Percentiles rank a stretch among this genome's conserved stretches.
phyloP scores from a whole-genome alignment of 768 basidiomycete species.

The Kwoniella botswanensis region DNA sequence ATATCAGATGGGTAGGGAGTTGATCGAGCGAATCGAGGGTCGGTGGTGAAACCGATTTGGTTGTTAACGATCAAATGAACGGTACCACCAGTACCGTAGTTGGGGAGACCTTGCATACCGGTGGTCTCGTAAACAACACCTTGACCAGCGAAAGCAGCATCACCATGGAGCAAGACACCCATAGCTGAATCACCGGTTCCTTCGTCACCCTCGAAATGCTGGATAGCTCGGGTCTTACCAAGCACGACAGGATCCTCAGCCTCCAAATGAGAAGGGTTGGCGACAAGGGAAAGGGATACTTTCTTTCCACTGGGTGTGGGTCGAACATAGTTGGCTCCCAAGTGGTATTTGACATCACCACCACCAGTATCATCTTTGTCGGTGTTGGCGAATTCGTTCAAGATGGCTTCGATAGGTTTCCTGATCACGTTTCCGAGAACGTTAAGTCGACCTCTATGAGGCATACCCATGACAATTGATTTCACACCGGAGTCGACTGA shows the following conservation, averaged over 20 bases:
- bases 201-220: conserved; percentile 91
- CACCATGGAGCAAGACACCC: conserved; percentile 94
- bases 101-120: conserved; percentile 94
- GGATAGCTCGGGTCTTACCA: conserved; percentile 96
- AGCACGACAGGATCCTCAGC: conserved; percentile 98
- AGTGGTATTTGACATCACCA: conserved; percentile 97
- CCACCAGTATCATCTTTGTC: conserved; percentile 76
- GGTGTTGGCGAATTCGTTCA: conserved; percentile 88
- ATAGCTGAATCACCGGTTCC: conserved; percentile 80
- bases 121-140: conserved; percentile 99
- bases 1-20: conserved; percentile 98
- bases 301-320: conserved; percentile 98
- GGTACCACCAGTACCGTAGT: conserved; percentile 96
- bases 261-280: conserved; percentile 97
- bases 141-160: conserved; percentile 97
- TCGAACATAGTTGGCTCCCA: conserved; percentile 97
- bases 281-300: conserved; percentile 94
- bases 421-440: conserved; percentile 98
- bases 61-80: conserved; percentile 99
- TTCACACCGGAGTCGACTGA: conserved; percentile 96
- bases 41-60: conserved; percentile 98
- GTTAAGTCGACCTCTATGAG: conserved; percentile 97
- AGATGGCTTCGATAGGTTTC: conserved; percentile 95
- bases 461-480: conserved; percentile 97
- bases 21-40: conserved; percentile 94